Conservation (phyloP, 1,284 basidiomycete species). For the Singerocomus inundabilis region DNA sequence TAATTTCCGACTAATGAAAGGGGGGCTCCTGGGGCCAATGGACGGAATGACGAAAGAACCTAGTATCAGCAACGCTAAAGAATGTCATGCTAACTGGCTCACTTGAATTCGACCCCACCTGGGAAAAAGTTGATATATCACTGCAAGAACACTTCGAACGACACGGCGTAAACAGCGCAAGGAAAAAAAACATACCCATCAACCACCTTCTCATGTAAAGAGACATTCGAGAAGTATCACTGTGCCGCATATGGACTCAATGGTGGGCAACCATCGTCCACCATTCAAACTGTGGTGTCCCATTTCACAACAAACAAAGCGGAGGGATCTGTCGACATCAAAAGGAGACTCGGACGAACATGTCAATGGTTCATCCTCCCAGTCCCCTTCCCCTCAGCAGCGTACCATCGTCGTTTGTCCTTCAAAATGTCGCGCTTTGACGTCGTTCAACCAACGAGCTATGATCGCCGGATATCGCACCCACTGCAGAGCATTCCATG, state of each 20-base stretch:
- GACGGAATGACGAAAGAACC: slow-evolving; percentile 17
- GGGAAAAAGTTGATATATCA: slow-evolving; percentile 17
- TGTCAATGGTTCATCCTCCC: slow-evolving; percentile 5
- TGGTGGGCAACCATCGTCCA: slow-evolving; percentile 21
- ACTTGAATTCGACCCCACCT: slow-evolving; percentile 11
- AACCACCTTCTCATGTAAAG: slow-evolving; percentile 21
- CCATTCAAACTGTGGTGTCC: slow-evolving; percentile 16
- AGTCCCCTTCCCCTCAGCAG: slow-evolving; percentile 1
- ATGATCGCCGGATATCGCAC: slow-evolving; percentile 14
- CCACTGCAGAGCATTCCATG: slow-evolving; percentile 22
- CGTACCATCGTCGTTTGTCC: slow-evolving; percentile 14
- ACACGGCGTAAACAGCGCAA: slow-evolving; percentile 23
- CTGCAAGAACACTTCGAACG: slow-evolving; percentile 22
- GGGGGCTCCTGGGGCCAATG: slow-evolving; percentile 4
- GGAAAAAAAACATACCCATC: slow-evolving; percentile 27
- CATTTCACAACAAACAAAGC: slow-evolving; percentile 37
- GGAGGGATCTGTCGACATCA: slow-evolving; percentile 22
- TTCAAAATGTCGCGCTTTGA: slow-evolving; percentile 21
- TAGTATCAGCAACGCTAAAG: slow-evolving; percentile 8
- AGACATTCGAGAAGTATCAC: slow-evolving; percentile 21
- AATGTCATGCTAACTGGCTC: slow-evolving; percentile 7
- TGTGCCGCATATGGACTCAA: slow-evolving; percentile 23
- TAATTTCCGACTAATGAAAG: slow-evolving; percentile 34
- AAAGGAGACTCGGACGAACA: slow-evolving; percentile 20
- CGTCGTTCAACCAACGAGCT: slow-evolving; percentile 3